Percentiles rank a stretch among this genome's conserved stretches.
Conservation (phyloP, 352 stramenopile species). For the Pythium diclinum region DNA sequence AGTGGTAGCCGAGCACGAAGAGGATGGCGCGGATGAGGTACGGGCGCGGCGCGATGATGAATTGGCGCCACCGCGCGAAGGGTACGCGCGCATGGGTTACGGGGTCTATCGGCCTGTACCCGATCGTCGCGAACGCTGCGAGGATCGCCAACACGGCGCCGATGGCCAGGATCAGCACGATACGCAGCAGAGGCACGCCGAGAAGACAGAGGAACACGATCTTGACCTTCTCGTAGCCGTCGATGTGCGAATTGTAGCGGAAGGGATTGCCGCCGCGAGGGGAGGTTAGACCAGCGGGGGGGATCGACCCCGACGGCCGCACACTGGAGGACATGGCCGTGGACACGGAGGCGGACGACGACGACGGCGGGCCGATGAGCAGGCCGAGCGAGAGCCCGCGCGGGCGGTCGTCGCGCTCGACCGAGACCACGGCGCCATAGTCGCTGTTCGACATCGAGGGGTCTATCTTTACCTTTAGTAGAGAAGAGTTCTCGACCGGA, state of each 20-base stretch:
- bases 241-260: slow-evolving; percentile 50
- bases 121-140: slow-evolving; percentile 47
- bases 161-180: slow-evolving; percentile 40
- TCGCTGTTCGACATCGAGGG: neutral
- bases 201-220: slow-evolving; percentile 51
- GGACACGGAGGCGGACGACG: neutral
- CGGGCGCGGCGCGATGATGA: slow-evolving; percentile 34
- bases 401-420: neutral
- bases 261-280: slow-evolving; percentile 43
- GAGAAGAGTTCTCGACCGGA: neutral
- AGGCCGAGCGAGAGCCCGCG: slow-evolving; percentile 7
- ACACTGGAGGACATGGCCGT: neutral
- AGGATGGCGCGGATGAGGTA: slow-evolving; percentile 47
- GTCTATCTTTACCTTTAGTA: neutral
- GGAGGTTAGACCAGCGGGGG: neutral
- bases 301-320: neutral
- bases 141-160: slow-evolving; percentile 37
- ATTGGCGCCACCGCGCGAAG: slow-evolving; percentile 45
- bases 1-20: slow-evolving; percentile 68
- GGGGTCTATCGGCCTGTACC: slow-evolving; percentile 43
- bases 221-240: slow-evolving; percentile 59
- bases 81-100: slow-evolving; percentile 26
- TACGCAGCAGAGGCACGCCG: slow-evolving; percentile 51
- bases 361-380: slow-evolving; percentile 12
- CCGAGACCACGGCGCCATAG: neutral